Evolutionary conservation across 306 rosid genomes (phyloP).

Genomic region (Comarum palustre): DNA sequence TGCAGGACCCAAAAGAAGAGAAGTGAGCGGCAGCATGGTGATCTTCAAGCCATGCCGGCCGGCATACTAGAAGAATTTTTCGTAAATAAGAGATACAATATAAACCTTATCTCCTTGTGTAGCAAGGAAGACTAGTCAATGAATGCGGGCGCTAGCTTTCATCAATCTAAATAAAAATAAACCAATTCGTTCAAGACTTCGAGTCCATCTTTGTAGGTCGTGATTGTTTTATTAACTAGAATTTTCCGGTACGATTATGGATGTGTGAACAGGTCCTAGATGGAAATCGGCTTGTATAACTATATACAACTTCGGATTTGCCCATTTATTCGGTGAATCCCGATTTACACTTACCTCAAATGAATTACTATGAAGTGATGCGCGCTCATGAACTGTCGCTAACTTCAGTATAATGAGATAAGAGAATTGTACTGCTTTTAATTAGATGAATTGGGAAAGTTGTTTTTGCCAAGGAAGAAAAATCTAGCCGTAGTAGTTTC

Average conservation of each 20-base stretch:
- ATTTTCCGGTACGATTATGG: not conserved
- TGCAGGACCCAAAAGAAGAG: no score
- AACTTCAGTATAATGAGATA: not conserved
- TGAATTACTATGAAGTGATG: no score
- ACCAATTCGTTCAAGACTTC: not conserved
- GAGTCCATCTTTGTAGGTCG: not conserved
- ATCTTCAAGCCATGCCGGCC: no score
- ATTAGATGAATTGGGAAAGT: no score
- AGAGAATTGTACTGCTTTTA: no score
- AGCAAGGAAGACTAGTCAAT: not conserved
- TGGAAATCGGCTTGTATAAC: not conserved
- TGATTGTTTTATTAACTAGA: no score
- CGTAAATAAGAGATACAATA: not conserved
- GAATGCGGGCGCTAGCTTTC: not conserved
- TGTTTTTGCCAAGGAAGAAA: no score
- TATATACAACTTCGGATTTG: not conserved
- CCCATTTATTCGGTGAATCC: not conserved
- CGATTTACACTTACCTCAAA: no score
- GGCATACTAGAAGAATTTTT: no score
- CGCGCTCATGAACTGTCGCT: not conserved
- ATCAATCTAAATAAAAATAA: not conserved
- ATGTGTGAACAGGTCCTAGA: not conserved
- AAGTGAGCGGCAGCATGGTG: no score
- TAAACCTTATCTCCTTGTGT: not conserved
- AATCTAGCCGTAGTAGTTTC: no score